Evolutionary conservation across 441 rosid genomes (phyloP), one percentile per base, ranked within the genome.

Genomic region (Mallotus japonicus): DNA sequence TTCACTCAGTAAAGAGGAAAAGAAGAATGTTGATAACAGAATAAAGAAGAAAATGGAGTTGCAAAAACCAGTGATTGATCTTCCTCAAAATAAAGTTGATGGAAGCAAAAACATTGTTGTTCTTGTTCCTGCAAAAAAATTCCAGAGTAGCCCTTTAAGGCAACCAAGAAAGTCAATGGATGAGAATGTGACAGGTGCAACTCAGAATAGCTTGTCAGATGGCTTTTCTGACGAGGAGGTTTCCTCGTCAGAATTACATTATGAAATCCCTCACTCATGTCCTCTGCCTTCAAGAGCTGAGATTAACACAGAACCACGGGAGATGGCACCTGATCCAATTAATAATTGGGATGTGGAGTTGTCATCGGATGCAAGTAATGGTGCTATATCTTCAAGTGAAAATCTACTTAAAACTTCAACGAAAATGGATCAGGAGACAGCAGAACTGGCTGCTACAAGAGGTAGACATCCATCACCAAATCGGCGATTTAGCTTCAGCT

Each of bases 401-500:
- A 57, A 76, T 80, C 66, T 49, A 20, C 50, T 74, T 73, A 90
- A 79, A 65, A 79, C 83, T 71, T 71, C 82, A 22, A 87, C 73
- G 61, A 66, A 57, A 6, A 73, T 76, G 72, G 86, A 86, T 66
- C 89, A 73, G 67, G 84, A 81, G 34, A 72, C 80, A 55, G 72
- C 77, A 32, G 85, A 58, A 65, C 8, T 73, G 69, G 73, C 75
- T 22, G 71, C 77, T 13, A 74, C 61, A 46, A 86, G 77, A 79
- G 80, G 75, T 77, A 86, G 92, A 76, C 79, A 79, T 72, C 76
- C 82, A 14, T 89, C 97, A 61, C 93, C 93, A n/a, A 88, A 78
- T 80, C 79, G 78, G 20, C 83, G 96, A 67, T 89, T 89, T 76
- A 89, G 97, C 90, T 91, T 93, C 82, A 88, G 89, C 85, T 84